Evolutionary conservation across 2,329 filamentous ascomycete species (phyloP), one percentile per base, ranked within the genome.

Genomic region (Aspergillus tubingensis): DNA sequence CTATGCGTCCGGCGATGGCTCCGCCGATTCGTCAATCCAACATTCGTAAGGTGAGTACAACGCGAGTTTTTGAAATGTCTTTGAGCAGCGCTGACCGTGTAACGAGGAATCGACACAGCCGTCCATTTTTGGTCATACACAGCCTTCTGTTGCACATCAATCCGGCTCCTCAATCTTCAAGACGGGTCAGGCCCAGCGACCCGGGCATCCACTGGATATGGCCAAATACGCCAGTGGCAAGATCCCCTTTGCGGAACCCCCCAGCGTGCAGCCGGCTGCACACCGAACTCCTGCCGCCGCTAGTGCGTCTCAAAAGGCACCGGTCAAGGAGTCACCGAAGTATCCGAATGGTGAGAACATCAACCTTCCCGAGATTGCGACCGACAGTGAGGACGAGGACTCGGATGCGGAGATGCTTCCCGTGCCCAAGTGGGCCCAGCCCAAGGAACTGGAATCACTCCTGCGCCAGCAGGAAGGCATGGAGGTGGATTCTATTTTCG

Each of bases 331-430:
- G 30, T 96, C 92, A 1, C 92, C 92, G 1, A 87, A 91, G 55
- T 96, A 96, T 78, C 90, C 89, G 62, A 94, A 92, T 68, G 92
- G 93, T 62, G 95, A 99, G 61, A 86, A 85, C 54, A 97, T 99
- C 70, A 90, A 95, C 67, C 86, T 99, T 3, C 94, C 95, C 0
- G 95, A 99, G 68, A 98, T 99, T 68, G 88, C 92, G 65, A 98
- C 95, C 1, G 96, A 99, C 73, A 92, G 92, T 30, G 93, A 96
- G 70, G 91, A 96, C 61, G 90, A 94, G 52, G 90, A 94, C 62
- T 86, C 84, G 5, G 86, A 89, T 43, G 76, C 79, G 2, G 82
- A 85, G 47, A 81, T 82, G 51, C 87, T 91, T 70, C 81, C 79
- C 57, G 85, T 91, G 15, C 91, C 92, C 2, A 86, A 87, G 7